These are phyloP conservation scores for Aspergillus hiratsukae DNA, from an alignment of 2,329 filamentous ascomycete genomes.

Conservation along the genomic window DNA sequence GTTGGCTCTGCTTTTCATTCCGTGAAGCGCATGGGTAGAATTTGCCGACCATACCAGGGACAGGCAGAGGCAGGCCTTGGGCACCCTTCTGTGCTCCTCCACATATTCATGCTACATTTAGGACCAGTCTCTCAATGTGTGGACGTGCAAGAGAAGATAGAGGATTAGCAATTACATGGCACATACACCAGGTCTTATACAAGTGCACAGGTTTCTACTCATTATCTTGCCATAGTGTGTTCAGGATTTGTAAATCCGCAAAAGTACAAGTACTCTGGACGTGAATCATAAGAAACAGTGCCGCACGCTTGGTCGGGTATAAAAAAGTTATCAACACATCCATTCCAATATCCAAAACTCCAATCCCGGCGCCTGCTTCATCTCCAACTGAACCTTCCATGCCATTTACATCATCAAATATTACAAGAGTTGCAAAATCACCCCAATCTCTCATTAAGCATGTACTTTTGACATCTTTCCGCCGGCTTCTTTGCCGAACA, in stretches of 20 bases:
- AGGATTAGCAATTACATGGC: neutral
- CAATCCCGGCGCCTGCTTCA: neutral
- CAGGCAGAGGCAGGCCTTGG: neutral
- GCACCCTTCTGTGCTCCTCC: neutral
- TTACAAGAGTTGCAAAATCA: neutral
- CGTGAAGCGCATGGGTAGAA: neutral
- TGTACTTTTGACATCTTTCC: neutral
- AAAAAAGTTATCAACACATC: neutral
- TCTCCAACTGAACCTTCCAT: neutral
- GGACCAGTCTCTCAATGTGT: neutral
- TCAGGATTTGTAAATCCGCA: neutral
- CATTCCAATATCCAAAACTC: neutral
- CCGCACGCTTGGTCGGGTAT: neutral
- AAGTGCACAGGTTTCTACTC: neutral
- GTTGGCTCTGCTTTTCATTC: neutral
- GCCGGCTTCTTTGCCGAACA: slow-evolving; percentile 22
- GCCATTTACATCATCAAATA: neutral
- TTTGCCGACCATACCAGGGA: neutral
- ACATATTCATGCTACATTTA: neutral
- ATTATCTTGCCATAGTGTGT: neutral
- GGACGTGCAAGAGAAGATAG: neutral
- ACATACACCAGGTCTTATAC: neutral
- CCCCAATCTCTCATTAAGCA: neutral
- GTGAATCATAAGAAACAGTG: neutral
- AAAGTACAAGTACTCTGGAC: neutral